These are phyloP conservation scores for Linum usitatissimum DNA, from an alignment of 345 rosid genomes.

Conservation along the genomic window DNA sequence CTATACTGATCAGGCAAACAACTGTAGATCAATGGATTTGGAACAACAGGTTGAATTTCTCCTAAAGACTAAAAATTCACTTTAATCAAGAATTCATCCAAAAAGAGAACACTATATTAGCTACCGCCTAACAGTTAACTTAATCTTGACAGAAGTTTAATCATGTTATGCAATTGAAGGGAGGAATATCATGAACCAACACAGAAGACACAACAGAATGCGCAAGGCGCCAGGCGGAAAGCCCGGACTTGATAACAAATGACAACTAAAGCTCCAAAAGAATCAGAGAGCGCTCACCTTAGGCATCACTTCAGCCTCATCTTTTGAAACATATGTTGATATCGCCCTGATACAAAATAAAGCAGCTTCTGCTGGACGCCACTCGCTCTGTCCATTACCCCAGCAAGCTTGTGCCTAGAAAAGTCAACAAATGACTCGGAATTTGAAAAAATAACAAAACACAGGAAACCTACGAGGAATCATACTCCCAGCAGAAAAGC, in stretches of 20 bases:
- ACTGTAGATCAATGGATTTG: background rate
- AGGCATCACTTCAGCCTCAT: slow-evolving; percentile 87
- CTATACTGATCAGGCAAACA: background rate
- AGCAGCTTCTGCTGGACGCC: slow-evolving; percentile 98
- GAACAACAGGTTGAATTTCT: background rate
- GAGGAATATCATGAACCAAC: background rate
- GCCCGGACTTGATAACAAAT: background rate
- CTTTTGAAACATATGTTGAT: slow-evolving; percentile 69
- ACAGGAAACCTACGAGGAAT: background rate
- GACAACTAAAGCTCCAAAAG: slow-evolving; percentile 2
- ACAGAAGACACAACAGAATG: background rate
- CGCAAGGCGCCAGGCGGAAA: background rate
- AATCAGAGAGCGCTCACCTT: slow-evolving; percentile 37
- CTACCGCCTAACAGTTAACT: background rate
- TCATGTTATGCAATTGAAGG: background rate
- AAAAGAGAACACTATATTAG: background rate
- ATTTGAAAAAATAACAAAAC: background rate
- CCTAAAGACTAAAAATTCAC: background rate
- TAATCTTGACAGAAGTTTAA: background rate
- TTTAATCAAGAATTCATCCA: background rate
- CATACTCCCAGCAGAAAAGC: background rate
- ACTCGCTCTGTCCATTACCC: slow-evolving; percentile 54
- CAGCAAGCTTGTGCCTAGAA: slow-evolving; percentile 60
- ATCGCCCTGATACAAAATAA: slow-evolving; percentile 87
- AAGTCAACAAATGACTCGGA: slow-evolving; percentile 12